These are phyloP conservation scores for Litchi chinensis DNA, from an alignment of 345 rosid species.

Conservation along the genomic window DNA sequence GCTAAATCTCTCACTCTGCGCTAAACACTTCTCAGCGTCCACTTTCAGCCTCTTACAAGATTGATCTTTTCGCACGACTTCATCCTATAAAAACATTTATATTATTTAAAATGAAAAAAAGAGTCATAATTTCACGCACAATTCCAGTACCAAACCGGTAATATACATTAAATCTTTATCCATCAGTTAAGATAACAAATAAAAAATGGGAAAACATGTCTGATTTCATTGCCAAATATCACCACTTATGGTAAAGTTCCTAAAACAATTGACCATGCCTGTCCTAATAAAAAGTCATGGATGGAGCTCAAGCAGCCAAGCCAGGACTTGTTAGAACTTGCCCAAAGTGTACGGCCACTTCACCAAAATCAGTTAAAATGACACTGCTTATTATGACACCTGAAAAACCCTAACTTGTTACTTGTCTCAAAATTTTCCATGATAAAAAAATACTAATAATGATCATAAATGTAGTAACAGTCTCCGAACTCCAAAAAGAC, in stretches of 20 bases:
- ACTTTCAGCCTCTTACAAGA: constrained; percentile 62
- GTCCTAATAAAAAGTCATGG: background rate
- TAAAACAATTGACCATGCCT: background rate
- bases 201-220: background rate
- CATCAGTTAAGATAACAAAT: background rate
- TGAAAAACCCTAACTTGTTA: background rate
- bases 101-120: background rate
- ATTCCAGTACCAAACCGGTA: background rate
- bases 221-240: background rate
- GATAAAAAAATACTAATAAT: background rate
- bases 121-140: background rate
- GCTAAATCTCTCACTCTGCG: constrained; percentile 62
- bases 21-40: constrained; percentile 84
- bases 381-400: background rate
- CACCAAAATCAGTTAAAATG: background rate
- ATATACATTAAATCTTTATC: background rate
- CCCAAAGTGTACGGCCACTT: background rate
- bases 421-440: background rate
- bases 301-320: background rate
- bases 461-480: background rate
- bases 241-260: background rate
- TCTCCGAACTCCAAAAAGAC: background rate
- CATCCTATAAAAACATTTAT: constrained; percentile 39
- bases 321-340: background rate
- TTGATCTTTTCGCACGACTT: constrained; percentile 65